Base-by-base conservation (phyloP, 257 asterid genomes). In the Fraxinus cuspidata region DNA sequence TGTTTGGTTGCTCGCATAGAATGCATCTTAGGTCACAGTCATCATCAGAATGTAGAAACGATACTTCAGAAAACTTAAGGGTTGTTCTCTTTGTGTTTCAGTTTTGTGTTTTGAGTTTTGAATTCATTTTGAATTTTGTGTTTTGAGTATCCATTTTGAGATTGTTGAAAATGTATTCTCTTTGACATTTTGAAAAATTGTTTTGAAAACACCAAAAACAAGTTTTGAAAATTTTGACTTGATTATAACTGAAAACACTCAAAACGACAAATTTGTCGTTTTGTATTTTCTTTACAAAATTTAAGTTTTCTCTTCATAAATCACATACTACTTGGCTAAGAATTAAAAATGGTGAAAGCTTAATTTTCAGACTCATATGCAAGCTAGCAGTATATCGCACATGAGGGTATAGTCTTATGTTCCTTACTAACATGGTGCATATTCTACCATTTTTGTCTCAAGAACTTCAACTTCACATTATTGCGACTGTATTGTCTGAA, bases 1-100 rank as follows among this genome's bases (percentile, higher is more conserved):
- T 95, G 40, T 92, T 92, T 81, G 76, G 81, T 69, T 95, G 99
- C 87, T 91, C 96, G 0, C 87, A 91, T 12, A 85, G 92, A 73
- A 81, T 79, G 74, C 80, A 83, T 70, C 87, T 83, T 11, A 86
- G 49, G 79, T 81, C 96, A 2, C 83, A 79, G 37, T 80, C 85
- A 44, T 80, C 88, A 21, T 83, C 86, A 8, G 96, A 89, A 19
- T 80, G 78, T 74, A 75, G 63, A 76, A 87, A 91, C 63, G 86
- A 80, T 60, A 84, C 85, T 44, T 88, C 91, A 1, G 89, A 85
- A 32, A 83, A 66, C 71, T 83, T 92, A 6, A n/a, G n/a, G n/a
- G n/a, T n/a, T n/a, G n/a, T n/a, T n/a, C n/a, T n/a, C n/a, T n/a
- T n/a, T n/a, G n/a, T n/a, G n/a, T n/a, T n/a, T n/a, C n/a, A n/a